Evolutionary conservation across 2,329 filamentous ascomycete species (phyloP).

Genomic region (Beauveria sp.): DNA sequence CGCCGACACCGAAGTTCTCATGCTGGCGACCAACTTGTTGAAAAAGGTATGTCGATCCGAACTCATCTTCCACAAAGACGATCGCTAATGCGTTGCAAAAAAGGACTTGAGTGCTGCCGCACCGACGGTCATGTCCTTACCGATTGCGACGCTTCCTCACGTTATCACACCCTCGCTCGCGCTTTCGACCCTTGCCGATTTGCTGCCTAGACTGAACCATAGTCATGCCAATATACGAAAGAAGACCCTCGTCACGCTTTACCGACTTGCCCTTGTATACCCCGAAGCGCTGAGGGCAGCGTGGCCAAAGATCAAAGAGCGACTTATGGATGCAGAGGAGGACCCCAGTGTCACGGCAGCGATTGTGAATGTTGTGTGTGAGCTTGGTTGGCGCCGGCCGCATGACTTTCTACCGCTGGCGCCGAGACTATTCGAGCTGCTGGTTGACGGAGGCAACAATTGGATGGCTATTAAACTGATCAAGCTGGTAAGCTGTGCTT

Average conservation of each 20-base stretch:
- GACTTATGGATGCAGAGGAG: constrained; percentile 81
- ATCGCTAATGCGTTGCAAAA: not conserved
- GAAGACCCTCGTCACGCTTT: constrained; percentile 92
- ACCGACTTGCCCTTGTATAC: constrained; percentile 89
- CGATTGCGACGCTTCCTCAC: constrained; percentile 85
- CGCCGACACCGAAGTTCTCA: constrained; percentile 90
- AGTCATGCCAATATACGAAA: constrained; percentile 81
- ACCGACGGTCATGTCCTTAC: constrained; percentile 72
- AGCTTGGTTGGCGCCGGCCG: constrained; percentile 87
- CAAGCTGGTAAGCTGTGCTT: constrained; percentile 60
- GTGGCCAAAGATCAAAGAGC: constrained; percentile 96
- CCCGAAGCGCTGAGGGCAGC: constrained; percentile 86
- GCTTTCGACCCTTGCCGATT: constrained; percentile 77
- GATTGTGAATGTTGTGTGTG: constrained; percentile 94
- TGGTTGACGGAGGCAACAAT: constrained; percentile 90
- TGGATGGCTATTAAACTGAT: constrained; percentile 99
- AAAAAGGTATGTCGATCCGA: constrained; percentile 62
- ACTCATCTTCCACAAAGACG: not conserved
- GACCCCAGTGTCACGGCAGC: constrained; percentile 91
- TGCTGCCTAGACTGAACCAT: constrained; percentile 80
- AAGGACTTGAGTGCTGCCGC: constrained; percentile 67
- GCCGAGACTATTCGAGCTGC: constrained; percentile 81
- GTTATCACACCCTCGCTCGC: constrained; percentile 89
- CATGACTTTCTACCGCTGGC: constrained; percentile 90
- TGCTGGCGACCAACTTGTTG: constrained; percentile 92